Evolutionary conservation across 805 yeast species (phyloP).

Genomic region (Wickerhamomyces chambardii): DNA sequence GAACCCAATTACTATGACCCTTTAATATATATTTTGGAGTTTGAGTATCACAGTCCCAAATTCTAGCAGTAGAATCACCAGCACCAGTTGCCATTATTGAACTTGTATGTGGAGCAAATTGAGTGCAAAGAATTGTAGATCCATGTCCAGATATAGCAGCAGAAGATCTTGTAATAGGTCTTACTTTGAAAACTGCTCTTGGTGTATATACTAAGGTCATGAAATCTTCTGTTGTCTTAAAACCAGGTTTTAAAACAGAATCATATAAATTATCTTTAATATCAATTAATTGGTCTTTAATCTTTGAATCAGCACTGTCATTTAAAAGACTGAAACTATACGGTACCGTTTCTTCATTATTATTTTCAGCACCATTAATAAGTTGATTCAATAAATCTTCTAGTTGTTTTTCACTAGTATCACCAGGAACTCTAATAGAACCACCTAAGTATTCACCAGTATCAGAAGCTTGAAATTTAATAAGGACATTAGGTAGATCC

Average conservation of each 20-base stretch:
- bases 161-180: conserved; percentile 81
- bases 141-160: conserved; percentile 96
- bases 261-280: conserved; percentile 69
- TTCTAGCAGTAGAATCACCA: conserved; percentile 91
- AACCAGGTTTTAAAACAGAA: conserved; percentile 79
- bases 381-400: conserved; percentile 83
- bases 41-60: conserved; percentile 95
- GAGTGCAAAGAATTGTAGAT: conserved; percentile 83
- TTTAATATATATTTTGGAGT: conserved; percentile 74
- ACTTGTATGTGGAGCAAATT: conserved; percentile 86
- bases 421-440: conserved; percentile 86
- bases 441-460: conserved; percentile 84
- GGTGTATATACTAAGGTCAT: conserved; percentile 90
- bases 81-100: conserved; percentile 89
- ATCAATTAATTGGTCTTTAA: conserved; percentile 42
- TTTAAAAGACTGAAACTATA: conserved; percentile 70
- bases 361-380: conserved; percentile 58
- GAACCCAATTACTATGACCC: conserved; percentile 92
- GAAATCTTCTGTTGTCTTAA: conserved; percentile 87
- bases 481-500: conserved; percentile 79
- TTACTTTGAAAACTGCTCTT: conserved; percentile 88
- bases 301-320: conserved; percentile 25
- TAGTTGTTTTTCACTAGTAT: conserved; percentile 73
- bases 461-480: conserved; percentile 88
- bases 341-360: conserved; percentile 60